Conservation (phyloP, 192 early-diverging fungal species). For the Coemansia sp. region DNA sequence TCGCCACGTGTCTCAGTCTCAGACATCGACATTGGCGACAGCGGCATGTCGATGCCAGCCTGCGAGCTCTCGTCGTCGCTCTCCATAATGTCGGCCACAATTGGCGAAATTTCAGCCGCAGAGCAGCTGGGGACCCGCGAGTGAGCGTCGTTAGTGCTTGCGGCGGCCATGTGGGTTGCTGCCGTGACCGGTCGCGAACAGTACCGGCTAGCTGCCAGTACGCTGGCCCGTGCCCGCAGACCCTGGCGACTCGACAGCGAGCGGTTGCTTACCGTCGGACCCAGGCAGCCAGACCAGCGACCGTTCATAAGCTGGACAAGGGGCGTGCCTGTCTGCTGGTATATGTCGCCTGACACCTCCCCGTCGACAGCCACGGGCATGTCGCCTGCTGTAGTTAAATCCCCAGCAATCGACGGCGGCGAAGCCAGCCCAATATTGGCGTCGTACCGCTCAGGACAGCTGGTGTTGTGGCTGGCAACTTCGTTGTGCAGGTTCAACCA, state of each 20-base stretch:
- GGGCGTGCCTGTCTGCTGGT: slow-evolving; percentile 12
- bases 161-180: slow-evolving; percentile 3
- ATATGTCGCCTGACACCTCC: slow-evolving; percentile 8
- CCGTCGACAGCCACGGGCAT: neutral
- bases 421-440: slow-evolving; percentile 17
- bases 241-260: slow-evolving; percentile 31
- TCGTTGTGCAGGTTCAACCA: slow-evolving; percentile 30
- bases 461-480: neutral
- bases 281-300: slow-evolving; percentile 29
- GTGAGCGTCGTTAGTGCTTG: neutral
- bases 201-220: slow-evolving; percentile 8
- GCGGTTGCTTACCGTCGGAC: slow-evolving; percentile 31
- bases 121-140: slow-evolving; percentile 11
- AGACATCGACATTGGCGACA: slow-evolving; percentile 14
- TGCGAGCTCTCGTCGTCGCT: slow-evolving; percentile 8
- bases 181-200: slow-evolving; percentile 8
- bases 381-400: neutral
- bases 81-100: slow-evolving; percentile 3
- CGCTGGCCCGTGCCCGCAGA: slow-evolving; percentile 21
- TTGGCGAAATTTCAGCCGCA: neutral
- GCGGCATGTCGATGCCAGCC: neutral
- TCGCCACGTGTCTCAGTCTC: slow-evolving; percentile 1
- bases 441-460: slow-evolving; percentile 32
- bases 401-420: slow-evolving; percentile 11
- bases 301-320: slow-evolving; percentile 30